These are phyloP conservation scores for Aspergillus sp. DNA, from an alignment of 2,329 filamentous ascomycete genomes.

Conservation along the genomic window DNA sequence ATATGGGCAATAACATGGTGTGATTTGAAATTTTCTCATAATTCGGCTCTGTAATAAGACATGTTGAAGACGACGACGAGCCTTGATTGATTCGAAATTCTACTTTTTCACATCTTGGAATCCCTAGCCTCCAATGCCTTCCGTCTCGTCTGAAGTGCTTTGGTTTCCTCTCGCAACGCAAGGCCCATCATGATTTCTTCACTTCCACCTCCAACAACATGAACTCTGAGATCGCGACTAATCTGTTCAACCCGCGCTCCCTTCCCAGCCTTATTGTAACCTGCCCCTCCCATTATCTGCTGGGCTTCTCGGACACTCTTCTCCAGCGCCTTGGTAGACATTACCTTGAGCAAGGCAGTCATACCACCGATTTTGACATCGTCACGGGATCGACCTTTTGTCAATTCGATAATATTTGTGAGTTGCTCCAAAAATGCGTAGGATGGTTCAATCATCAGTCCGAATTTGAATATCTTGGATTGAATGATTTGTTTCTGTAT, in stretches of 20 bases:
- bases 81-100: too few species aligned
- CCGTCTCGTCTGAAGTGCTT: slow-evolving; percentile 22
- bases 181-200: slow-evolving; percentile 38
- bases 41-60: too few species aligned
- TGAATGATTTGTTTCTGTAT: slow-evolving; percentile 57
- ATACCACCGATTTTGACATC: slow-evolving; percentile 46
- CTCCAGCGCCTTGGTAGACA: slow-evolving; percentile 50
- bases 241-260: slow-evolving; percentile 51
- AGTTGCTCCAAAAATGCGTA: slow-evolving; percentile 61
- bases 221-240: slow-evolving; percentile 48
- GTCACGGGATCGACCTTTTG: slow-evolving; percentile 32
- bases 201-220: slow-evolving; percentile 37
- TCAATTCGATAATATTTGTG: slow-evolving; percentile 49
- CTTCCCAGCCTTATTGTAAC: slow-evolving; percentile 47
- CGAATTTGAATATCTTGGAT: slow-evolving; percentile 56
- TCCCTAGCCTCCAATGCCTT: slow-evolving; percentile 21
- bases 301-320: slow-evolving; percentile 52
- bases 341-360: slow-evolving; percentile 50
- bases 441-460: slow-evolving; percentile 56
- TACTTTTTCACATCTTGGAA: slow-evolving; percentile 18
- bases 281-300: slow-evolving; percentile 51
- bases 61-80: too few species aligned
- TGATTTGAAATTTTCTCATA: too few species aligned
- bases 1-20: too few species aligned
- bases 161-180: slow-evolving; percentile 26